Evolutionary conservation across 768 basidiomycete species (phyloP).

Genomic region (Boletus coccyginus): DNA sequence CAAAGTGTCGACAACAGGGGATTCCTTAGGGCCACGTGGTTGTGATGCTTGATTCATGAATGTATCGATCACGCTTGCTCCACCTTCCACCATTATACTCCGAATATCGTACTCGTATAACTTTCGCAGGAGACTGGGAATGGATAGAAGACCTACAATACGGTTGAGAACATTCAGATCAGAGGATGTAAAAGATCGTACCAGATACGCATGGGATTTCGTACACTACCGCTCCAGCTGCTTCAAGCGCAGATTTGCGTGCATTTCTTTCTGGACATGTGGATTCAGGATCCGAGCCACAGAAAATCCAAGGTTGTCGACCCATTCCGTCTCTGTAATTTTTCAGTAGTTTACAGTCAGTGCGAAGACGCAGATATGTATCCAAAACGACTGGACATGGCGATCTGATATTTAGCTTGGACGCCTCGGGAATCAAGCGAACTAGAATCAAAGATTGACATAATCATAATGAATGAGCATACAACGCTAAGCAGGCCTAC

Average conservation of each 20-base stretch:
- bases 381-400: conserved; percentile 89
- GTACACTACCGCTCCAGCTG: conserved; percentile 66
- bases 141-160: conserved; percentile 37
- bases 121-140: conserved; percentile 47
- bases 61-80: conserved; percentile 75
- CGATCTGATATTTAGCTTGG: conserved; percentile 38
- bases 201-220: conserved; percentile 44
- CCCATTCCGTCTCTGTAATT: conserved; percentile 62
- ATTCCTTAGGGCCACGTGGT: conserved; percentile 2
- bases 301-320: conserved; percentile 73
- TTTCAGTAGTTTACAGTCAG: conserved; percentile 64
- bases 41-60: conserved; percentile 19
- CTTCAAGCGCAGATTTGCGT: conserved; percentile 47
- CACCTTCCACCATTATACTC: conserved; percentile 96
- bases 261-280: conserved; percentile 22
- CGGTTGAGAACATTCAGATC: neutral
- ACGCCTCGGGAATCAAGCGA: conserved; percentile 48
- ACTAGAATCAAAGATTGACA: conserved; percentile 34
- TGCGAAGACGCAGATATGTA: conserved; percentile 60
- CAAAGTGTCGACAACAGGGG: conserved; percentile 59
- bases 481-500: conserved; percentile 41
- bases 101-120: conserved; percentile 57
- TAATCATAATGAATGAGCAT: neutral
- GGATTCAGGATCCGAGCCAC: conserved; percentile 23
- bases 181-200: conserved; percentile 12